Conservation (phyloP, 805 yeast genomes). For the Myxozyma mucilagina region DNA sequence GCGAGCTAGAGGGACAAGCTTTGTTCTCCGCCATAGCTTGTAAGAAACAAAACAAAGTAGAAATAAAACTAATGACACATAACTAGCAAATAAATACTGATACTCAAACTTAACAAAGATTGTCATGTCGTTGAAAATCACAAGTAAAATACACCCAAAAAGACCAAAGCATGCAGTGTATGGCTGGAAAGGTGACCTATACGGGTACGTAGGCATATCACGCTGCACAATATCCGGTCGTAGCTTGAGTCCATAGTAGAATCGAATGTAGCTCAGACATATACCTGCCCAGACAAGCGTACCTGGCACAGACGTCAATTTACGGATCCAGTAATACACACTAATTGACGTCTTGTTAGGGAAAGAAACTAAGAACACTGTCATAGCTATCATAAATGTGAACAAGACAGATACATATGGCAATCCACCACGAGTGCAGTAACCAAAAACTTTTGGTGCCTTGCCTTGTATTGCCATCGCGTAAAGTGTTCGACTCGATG, state of each 20-base stretch:
- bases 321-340: conserved; percentile 34
- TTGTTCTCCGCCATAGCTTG: conserved; percentile 60
- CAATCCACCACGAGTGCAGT: conserved; percentile 74
- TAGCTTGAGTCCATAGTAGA: conserved; percentile 59
- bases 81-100: conserved; percentile 66
- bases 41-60: conserved; percentile 54
- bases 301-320: conserved; percentile 49
- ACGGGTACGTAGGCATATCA: conserved; percentile 65
- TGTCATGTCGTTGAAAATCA: conserved; percentile 61
- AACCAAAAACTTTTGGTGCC: conserved; percentile 62
- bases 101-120: conserved; percentile 60
- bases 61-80: conserved; percentile 61
- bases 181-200: conserved; percentile 69
- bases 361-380: conserved; percentile 29
- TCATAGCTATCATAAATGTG: conserved; percentile 47
- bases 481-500: conserved; percentile 68
- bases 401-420: conserved; percentile 67
- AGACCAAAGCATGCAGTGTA: conserved; percentile 64
- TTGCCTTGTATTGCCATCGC: conserved; percentile 66
- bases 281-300: conserved; percentile 77
- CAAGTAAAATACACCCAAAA: conserved; percentile 52
- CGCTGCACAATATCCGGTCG: conserved; percentile 67
- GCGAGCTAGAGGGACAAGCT: conserved; percentile 66
- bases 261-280: conserved; percentile 63
- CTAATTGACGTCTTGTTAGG: conserved; percentile 25